Conservation (phyloP, 805 yeast species). For the Ogataea degrootiae region DNA sequence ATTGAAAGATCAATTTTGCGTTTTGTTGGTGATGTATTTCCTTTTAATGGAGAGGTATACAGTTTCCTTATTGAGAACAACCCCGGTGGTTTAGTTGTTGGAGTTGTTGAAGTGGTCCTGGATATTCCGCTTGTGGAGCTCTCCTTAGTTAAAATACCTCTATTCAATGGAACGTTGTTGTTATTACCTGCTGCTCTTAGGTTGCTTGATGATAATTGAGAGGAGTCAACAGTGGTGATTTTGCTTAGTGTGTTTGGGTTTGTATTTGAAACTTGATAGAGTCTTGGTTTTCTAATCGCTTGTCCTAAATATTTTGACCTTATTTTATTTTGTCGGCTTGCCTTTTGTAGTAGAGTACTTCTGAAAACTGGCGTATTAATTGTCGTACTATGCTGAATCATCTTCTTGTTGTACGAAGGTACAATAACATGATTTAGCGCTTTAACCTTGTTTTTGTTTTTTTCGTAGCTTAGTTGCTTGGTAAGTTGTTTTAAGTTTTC, state of each 20-base stretch:
- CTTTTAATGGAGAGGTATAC: no score
- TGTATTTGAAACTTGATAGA: conserved; percentile 4
- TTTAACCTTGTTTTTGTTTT: conserved; percentile 38
- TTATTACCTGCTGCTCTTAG: background rate
- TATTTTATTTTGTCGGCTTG: conserved; percentile 24
- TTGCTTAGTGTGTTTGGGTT: conserved; percentile 7
- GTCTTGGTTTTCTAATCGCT: conserved; percentile 4
- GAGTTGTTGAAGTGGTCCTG: no score
- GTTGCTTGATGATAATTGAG: conserved; percentile 6
- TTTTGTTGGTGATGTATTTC: background rate
- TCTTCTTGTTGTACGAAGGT: conserved; percentile 11
- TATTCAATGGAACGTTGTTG: background rate
- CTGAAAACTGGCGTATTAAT: conserved; percentile 14
- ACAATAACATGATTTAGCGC: conserved; percentile 25
- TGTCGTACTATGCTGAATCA: conserved; percentile 4
- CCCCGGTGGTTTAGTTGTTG: no score
- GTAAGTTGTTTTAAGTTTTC: conserved; percentile 40
- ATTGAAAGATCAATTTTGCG: conserved; percentile 2
- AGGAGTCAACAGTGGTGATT: conserved; percentile 11
- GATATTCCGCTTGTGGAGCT: background rate
- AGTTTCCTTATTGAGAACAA: no score
- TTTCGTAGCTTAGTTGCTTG: conserved; percentile 33
- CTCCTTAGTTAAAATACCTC: background rate
- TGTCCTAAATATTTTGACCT: conserved; percentile 19
- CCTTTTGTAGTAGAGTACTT: conserved; percentile 28